Conservation (phyloP, 371 early-diverging fungal genomes). For the Cokeromyces recurvatus region DNA sequence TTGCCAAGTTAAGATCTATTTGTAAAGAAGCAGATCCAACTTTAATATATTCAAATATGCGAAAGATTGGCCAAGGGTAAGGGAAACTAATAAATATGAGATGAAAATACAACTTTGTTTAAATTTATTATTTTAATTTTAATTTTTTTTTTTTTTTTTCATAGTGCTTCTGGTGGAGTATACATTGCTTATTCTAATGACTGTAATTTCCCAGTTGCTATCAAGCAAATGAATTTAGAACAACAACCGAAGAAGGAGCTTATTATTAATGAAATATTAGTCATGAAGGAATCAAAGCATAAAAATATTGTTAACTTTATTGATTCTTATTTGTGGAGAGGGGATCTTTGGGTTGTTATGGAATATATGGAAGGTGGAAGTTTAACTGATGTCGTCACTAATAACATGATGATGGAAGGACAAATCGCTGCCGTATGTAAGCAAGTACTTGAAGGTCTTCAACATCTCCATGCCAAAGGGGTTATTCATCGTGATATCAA, state of each 20-base stretch:
- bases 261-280: conserved; percentile 94
- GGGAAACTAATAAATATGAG: too few relatives aligned
- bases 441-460: conserved; percentile 87
- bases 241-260: conserved; percentile 95
- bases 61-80: conserved; percentile 94
- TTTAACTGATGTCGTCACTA: conserved; percentile 88
- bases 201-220: conserved; percentile 74
- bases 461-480: conserved; percentile 89
- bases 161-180: conserved; percentile 91
- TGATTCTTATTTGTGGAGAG: conserved; percentile 84
- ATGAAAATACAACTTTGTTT: background rate
- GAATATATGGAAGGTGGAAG: conserved; percentile 98
- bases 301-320: conserved; percentile 96
- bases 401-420: conserved; percentile 91
- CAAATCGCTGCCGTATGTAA: conserved; percentile 92
- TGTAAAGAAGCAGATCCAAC: conserved; percentile 90
- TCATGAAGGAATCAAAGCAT: conserved; percentile 89
- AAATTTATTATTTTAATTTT: background rate
- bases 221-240: conserved; percentile 95
- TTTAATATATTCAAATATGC: conserved; percentile 70
- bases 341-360: conserved; percentile 94
- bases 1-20: conserved; percentile 80
- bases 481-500: conserved; percentile 98
- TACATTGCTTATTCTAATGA: conserved; percentile 78
- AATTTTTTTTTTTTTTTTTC: background rate